Base-by-base conservation (phyloP, 768 basidiomycete genomes). In the Pisolithus marmoratus region DNA sequence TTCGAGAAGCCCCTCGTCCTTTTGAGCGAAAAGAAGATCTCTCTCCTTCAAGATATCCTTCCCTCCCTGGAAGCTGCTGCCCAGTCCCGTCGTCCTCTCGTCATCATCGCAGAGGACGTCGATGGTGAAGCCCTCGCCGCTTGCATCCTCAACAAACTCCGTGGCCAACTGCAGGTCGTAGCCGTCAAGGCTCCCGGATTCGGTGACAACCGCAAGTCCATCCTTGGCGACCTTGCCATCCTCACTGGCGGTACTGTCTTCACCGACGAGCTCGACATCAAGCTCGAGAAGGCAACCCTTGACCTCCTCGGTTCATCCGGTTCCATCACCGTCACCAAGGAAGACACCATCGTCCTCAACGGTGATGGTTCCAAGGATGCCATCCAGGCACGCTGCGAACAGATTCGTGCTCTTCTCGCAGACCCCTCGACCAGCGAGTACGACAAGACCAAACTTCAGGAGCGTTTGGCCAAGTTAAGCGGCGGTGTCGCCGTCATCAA, bases 401-500 rank as follows among this genome's bases (percentile, higher is more conserved):
- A 97, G 74, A 89, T 99, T 63, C 85, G 96, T 48, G 71, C 83
- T 17, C 77, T 95, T 59, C 75, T 97, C 62, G 75, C 74, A 36
- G 95, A 97, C 72, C 60, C 80, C 15, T 82, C 89, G 5, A 98
- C 96, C 29, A 84, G 82, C 62, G 96, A 99, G 55, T 98, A 87
- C 67, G 94, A 99, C 81, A 80, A 83, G 64, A 85, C 85, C 58
- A 97, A 96, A 75, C 81, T 99, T 47, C 94, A 97, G 69, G 95
- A 98, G 68, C 89, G 95, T 58, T 80, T 99, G 42, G 95, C 95
- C 57, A 98, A 99, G 80, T 78, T 98, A 49, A 83, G 82, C 41
- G 95, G 95, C 42, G 94, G 95, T 71, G 95, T 98, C 44, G 95
- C 95, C 15, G 94, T 98, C 72, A 97, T 97, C 80, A 94, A 92